Evolutionary conservation across 352 stramenopile species (phyloP).

Genomic region (Globisporangium rhizosaccharum): DNA sequence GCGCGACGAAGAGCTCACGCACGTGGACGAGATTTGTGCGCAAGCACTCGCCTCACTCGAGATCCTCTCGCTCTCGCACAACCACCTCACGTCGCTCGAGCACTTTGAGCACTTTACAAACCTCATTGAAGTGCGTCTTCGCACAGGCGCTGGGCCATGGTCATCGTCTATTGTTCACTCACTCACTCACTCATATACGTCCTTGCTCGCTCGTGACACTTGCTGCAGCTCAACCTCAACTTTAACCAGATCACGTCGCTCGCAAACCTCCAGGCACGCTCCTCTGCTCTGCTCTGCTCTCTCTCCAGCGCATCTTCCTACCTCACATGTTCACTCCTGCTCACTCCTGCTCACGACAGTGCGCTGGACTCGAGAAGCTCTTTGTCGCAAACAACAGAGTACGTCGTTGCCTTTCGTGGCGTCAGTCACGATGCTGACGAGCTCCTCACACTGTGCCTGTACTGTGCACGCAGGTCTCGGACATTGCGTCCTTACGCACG

Average conservation of each 20-base stretch:
- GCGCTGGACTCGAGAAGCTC: constrained; percentile 50
- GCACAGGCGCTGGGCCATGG: background rate
- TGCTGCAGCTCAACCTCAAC: constrained; percentile 57
- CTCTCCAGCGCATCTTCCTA: background rate
- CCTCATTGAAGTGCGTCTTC: constrained; percentile 51
- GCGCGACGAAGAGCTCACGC: constrained; percentile 49
- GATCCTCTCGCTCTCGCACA: constrained; percentile 82
- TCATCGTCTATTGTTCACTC: background rate
- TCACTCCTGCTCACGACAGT: constrained; percentile 18
- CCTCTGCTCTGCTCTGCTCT: background rate
- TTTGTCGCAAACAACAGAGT: constrained; percentile 63
- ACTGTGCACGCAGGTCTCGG: constrained; percentile 26
- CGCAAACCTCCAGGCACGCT: constrained; percentile 32
- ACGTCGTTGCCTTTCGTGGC: too few relatives aligned
- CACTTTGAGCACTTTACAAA: constrained; percentile 67
- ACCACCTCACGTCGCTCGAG: constrained; percentile 48
- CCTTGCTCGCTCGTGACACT: background rate
- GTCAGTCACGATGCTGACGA: too few relatives aligned
- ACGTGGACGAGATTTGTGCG: constrained; percentile 49
- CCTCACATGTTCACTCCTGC: background rate
- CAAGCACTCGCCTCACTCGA: constrained; percentile 54
- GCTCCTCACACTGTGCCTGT: background rate
- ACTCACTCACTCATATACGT: background rate
- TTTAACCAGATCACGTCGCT: constrained; percentile 58
- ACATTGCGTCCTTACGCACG: constrained; percentile 37